Evolutionary conservation across 2,329 filamentous ascomycete genomes (phyloP).

Genomic region (Ceratocystis cacaofunesta): DNA sequence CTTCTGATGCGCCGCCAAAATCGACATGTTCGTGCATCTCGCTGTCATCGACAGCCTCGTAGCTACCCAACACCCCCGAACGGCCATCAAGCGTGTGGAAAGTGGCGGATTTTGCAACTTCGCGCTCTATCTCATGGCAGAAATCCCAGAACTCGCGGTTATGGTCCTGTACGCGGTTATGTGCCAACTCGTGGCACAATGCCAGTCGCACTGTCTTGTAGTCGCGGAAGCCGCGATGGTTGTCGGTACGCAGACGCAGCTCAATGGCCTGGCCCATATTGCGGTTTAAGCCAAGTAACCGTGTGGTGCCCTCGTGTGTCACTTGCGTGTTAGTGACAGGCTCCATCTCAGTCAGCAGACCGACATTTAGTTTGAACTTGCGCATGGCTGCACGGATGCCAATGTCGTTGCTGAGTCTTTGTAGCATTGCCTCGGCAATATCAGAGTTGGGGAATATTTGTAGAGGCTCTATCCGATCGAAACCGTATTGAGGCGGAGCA

Average conservation of each 20-base stretch:
- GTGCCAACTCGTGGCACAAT: slow-evolving; percentile 85
- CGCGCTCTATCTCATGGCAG: slow-evolving; percentile 71
- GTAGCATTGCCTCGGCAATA: slow-evolving; percentile 55
- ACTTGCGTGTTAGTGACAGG: slow-evolving; percentile 60
- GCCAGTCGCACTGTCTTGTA: slow-evolving; percentile 86
- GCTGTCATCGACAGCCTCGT: slow-evolving; percentile 34
- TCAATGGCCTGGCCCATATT: slow-evolving; percentile 85
- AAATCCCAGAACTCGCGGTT: slow-evolving; percentile 82
- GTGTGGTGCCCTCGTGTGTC: slow-evolving; percentile 53
- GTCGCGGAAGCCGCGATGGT: slow-evolving; percentile 83
- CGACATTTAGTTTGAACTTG: slow-evolving; percentile 70
- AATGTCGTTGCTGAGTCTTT: slow-evolving; percentile 63
- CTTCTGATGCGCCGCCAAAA: slow-evolving; percentile 49
- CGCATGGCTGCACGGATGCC: slow-evolving; percentile 76
- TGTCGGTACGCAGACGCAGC: slow-evolving; percentile 78
- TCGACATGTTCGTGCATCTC: slow-evolving; percentile 53
- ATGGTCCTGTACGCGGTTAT: slow-evolving; percentile 77
- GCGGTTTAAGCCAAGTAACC: slow-evolving; percentile 73
- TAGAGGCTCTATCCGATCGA: slow-evolving; percentile 61
- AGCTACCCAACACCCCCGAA: slow-evolving; percentile 34
- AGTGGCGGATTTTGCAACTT: slow-evolving; percentile 42
- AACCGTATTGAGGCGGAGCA: slow-evolving; percentile 25
- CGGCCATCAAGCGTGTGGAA: slow-evolving; percentile 49
- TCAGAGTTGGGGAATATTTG: slow-evolving; percentile 62
- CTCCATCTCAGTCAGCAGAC: slow-evolving; percentile 88